Base-by-base conservation (phyloP, 495 filamentous ascomycete genomes). In the Penicillium cosmopolitanum region DNA sequence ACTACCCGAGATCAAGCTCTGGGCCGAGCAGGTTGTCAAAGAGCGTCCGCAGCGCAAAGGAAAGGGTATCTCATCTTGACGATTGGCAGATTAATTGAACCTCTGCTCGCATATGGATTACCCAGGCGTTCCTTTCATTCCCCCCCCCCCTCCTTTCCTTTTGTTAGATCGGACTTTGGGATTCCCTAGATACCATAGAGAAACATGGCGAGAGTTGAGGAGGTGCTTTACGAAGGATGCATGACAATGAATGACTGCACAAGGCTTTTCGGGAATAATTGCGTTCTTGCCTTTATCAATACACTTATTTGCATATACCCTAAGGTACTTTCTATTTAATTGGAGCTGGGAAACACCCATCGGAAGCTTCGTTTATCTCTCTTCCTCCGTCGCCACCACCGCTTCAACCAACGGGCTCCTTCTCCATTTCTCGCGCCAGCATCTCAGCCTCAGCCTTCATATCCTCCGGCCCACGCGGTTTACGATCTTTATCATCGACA, bases 391-490 rank as follows among this genome's bases (percentile, higher is more conserved):
- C 28, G 8, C 8, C 28, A 31, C n/a, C 46, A 44, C 25, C 34
- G 16, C 16, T 25, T 65, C 51, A 71, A 57, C 69, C 68, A 44
- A 71, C 3, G 3, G 66, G 53, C 57, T 69, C 68, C 43, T 61
- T 64, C 54, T 71, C 68, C 65, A 72, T 78, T 50, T 90, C 87
- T 12, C 44, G 31, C 21, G 57, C 58, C 54, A 71, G 36, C 53
- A 64, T 62, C 34, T 71, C 63, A 3, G 93, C 95, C 79, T 98
- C 94, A 12, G 73, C 77, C 58, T 78, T 75, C 95, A 98, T 97
- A 69, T 92, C 89, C 65, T 84, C 84, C 73, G 83, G 79, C 28
- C 76, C 77, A 73, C 93, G 84, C 51, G 91, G 79, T 75, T 76
- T 79, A 67, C 95, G 82, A 58, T 81, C 81, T 50, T 82, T 80